Percentiles rank a stretch among this genome's conserved stretches.
Conservation (phyloP, 1,284 basidiomycete species). For the Boletellus deceptivus region DNA sequence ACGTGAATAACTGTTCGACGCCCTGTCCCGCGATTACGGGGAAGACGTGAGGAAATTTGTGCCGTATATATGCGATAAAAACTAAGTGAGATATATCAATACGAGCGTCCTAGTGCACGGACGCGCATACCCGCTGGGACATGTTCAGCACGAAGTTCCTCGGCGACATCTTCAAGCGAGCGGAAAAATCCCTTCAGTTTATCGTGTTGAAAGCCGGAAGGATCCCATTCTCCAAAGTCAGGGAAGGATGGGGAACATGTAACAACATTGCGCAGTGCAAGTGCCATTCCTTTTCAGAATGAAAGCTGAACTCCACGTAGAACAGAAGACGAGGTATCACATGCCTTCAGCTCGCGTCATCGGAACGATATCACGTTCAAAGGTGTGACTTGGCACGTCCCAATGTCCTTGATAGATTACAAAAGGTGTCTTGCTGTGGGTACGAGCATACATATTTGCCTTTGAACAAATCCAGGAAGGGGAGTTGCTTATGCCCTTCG, state of each 20-base stretch:
- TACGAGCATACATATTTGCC: conserved; percentile 50
- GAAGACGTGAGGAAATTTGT: conserved; percentile 47
- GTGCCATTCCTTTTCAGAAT: neutral
- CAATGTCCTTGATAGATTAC: conserved; percentile 55
- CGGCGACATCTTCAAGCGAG: too few species aligned
- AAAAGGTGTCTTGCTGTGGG: conserved; percentile 48
- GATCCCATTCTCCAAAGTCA: too few species aligned
- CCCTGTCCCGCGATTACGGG: conserved; percentile 49
- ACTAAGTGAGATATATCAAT: neutral
- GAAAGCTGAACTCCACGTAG: neutral
- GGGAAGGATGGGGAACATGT: too few species aligned
- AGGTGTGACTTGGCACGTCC: conserved; percentile 45
- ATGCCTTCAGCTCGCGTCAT: conserved; percentile 43
- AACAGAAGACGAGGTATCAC: conserved; percentile 10
- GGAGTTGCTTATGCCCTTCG: conserved; percentile 39
- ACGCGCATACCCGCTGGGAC: neutral
- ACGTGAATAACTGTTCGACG: conserved; percentile 43
- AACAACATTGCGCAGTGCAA: too few species aligned
- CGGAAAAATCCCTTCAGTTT: too few species aligned
- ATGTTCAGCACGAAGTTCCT: too few species aligned
- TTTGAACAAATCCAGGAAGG: conserved; percentile 54
- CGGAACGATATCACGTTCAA: conserved; percentile 58
- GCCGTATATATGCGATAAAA: conserved; percentile 46
- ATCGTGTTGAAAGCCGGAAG: too few species aligned
- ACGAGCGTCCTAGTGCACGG: neutral